Base-by-base conservation (phyloP, 495 filamentous ascomycete species). In the Neurospora hispaniola region DNA sequence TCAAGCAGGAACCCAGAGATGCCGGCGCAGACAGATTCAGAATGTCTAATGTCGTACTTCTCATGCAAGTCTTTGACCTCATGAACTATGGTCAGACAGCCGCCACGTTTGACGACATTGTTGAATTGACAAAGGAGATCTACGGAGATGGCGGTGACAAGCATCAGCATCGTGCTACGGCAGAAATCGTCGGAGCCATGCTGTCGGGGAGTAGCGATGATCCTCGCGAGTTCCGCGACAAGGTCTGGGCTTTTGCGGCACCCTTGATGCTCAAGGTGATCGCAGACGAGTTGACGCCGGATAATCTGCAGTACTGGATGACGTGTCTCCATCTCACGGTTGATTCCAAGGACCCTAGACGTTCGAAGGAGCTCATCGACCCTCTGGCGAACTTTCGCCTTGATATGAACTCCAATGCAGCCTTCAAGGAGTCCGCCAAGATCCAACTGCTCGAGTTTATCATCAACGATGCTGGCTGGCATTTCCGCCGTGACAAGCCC, bases 381-480 rank as follows among this genome's bases (percentile, higher is more conserved):
- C 92, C 90, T 85, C 86, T 99, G 42, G 89, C 90, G 14, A 88
- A 89, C 73, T 98, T 97, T 87, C 88, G 92, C 42, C 85, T 99
- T 23, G 96, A 99, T 77, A 95, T 97, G 91, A 83, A 88, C 31
- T 97, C 95, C 1, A 97, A 98, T 80, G 96, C 96, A 5, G 96
- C 96, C 11, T 99, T 99, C 87, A 99, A 99, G 81, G 96, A 99
- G 77, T 98, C 94, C 72, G 94, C 94, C 5, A 98, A 98, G 82
- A 92, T 99, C 59, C 92, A 96, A 75, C 86, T 98, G 16, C 85
- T 99, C 42, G 92, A 97, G 76, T 93, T 97, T 75, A 90, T 90
- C 74, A 92, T 98, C 74, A 89, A 88, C 73, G 93, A 97, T 79
- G 86, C 90, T 69, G 96, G 96, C 3, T 99, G 96, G 96, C 96